Evolutionary conservation across 2,329 filamentous ascomycete genomes (phyloP).

Genomic region (Teratosphaeria gauchensis): DNA sequence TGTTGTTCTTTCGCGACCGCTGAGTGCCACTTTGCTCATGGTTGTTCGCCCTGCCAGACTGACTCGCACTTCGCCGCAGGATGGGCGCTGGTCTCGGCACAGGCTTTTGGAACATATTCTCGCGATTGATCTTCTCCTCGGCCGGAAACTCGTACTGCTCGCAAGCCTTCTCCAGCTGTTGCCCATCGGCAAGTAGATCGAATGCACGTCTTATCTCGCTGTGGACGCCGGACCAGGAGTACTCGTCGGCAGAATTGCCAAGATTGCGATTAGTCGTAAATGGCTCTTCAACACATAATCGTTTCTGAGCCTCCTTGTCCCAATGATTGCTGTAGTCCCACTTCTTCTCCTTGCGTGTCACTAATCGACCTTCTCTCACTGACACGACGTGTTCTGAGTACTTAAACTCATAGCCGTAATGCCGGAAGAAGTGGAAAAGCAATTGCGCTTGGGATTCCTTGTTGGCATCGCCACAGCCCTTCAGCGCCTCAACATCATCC

Average conservation of each 20-base stretch:
- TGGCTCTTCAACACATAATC: slow-evolving; percentile 89
- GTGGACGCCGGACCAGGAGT: slow-evolving; percentile 84
- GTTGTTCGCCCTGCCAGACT: slow-evolving; percentile 35
- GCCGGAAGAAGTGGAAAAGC: slow-evolving; percentile 91
- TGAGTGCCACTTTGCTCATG: slow-evolving; percentile 31
- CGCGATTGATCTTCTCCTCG: slow-evolving; percentile 50
- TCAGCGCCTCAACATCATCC: slow-evolving; percentile 66
- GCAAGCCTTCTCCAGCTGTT: slow-evolving; percentile 73
- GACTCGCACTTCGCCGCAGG: slow-evolving; percentile 39
- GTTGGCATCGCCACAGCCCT: slow-evolving; percentile 67
- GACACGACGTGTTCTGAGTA: slow-evolving; percentile 79
- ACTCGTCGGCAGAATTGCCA: slow-evolving; percentile 93
- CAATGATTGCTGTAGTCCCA: slow-evolving; percentile 58
- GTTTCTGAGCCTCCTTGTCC: slow-evolving; percentile 49
- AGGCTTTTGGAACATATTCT: slow-evolving; percentile 43
- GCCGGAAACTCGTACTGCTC: slow-evolving; percentile 82
- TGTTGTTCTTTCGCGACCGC: slow-evolving; percentile 29
- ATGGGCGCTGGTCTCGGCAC: slow-evolving; percentile 47
- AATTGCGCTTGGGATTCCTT: slow-evolving; percentile 73
- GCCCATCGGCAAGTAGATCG: slow-evolving; percentile 61
- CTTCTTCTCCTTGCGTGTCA: slow-evolving; percentile 75
- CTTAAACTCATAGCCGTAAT: slow-evolving; percentile 88
- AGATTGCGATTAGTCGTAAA: slow-evolving; percentile 86
- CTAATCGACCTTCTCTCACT: slow-evolving; percentile 66
- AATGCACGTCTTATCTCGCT: slow-evolving; percentile 83